Evolutionary conservation across 1,284 basidiomycete genomes (phyloP).

Genomic region (Ceratobasidium sp.): DNA sequence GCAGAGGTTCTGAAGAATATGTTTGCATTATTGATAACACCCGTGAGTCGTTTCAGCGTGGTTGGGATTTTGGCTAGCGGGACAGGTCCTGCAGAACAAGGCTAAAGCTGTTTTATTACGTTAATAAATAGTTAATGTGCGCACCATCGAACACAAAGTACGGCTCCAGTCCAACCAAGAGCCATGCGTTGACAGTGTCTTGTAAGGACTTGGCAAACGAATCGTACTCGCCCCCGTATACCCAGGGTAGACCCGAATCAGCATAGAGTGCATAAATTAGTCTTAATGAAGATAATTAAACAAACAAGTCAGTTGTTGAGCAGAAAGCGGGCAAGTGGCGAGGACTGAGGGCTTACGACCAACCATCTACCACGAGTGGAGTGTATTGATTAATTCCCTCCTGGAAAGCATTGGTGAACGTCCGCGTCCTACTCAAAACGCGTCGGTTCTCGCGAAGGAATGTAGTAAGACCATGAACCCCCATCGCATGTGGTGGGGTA

Average conservation of each 20-base stretch:
- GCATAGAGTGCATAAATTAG: constrained; percentile 83
- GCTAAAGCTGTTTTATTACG: background rate
- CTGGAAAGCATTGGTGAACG: constrained; percentile 56
- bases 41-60: constrained; percentile 71
- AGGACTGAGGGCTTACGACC: constrained; percentile 77
- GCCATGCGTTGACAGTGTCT: constrained; percentile 76
- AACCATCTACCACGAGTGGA: constrained; percentile 83
- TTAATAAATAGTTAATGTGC: constrained; percentile 53
- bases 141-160: constrained; percentile 94
- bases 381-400: constrained; percentile 46
- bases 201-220: constrained; percentile 70
- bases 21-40: constrained; percentile 72
- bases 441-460: constrained; percentile 82
- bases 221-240: constrained; percentile 86
- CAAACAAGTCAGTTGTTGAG: constrained; percentile 27
- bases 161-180: constrained; percentile 77
- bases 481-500: constrained; percentile 66
- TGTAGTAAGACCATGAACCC: constrained; percentile 83
- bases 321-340: constrained; percentile 30
- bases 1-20: constrained; percentile 89
- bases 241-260: constrained; percentile 79
- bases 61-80: constrained; percentile 84
- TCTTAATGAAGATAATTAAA: constrained; percentile 60
- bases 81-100: constrained; percentile 69
- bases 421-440: constrained; percentile 68